Percentiles rank a stretch among this genome's conserved stretches.
phyloP scores from a whole-genome alignment of 202 grass and related monocot species.

The Zizania palustris region DNA sequence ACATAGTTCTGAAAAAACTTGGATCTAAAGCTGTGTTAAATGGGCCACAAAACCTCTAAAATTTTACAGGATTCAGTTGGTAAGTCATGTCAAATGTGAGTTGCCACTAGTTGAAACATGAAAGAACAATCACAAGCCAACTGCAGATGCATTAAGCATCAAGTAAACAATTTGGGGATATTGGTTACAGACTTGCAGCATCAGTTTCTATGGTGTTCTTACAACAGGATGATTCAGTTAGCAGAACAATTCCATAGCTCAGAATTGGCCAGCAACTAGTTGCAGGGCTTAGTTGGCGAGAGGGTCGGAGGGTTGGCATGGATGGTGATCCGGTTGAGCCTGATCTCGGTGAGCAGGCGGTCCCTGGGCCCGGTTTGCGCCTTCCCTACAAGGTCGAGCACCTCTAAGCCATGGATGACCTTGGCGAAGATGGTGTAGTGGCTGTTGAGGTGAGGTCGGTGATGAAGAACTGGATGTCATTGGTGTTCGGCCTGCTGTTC shows the following conservation, averaged over 20 bases:
- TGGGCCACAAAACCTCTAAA: too few species aligned
- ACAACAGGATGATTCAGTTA: constrained; percentile 18
- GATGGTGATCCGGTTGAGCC: constrained; percentile 88
- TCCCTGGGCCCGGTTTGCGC: constrained; percentile 71
- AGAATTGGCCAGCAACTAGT: constrained; percentile 6
- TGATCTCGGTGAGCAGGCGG: constrained; percentile 89
- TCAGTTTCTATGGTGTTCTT: background rate
- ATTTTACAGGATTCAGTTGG: background rate
- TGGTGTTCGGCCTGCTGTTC: constrained; percentile 90
- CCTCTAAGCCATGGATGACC: constrained; percentile 98
- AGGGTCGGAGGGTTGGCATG: constrained; percentile 93
- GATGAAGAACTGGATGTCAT: constrained; percentile 97
- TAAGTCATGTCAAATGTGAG: background rate
- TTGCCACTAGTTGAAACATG: background rate
- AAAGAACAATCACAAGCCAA: background rate
- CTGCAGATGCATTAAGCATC: background rate
- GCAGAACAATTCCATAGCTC: background rate
- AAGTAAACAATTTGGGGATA: too few species aligned
- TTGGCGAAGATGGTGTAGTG: constrained; percentile 94
- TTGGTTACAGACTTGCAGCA: too few species aligned
- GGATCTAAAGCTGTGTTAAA: too few species aligned
- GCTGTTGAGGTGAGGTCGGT: constrained; percentile 92
- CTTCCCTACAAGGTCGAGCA: constrained; percentile 98
- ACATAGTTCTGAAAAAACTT: too few species aligned
- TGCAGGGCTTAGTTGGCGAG: constrained; percentile 67